phyloP scores from a whole-genome alignment of 2,329 filamentous ascomycete genomes.

The Pseudogymnoascus sp. region DNA sequence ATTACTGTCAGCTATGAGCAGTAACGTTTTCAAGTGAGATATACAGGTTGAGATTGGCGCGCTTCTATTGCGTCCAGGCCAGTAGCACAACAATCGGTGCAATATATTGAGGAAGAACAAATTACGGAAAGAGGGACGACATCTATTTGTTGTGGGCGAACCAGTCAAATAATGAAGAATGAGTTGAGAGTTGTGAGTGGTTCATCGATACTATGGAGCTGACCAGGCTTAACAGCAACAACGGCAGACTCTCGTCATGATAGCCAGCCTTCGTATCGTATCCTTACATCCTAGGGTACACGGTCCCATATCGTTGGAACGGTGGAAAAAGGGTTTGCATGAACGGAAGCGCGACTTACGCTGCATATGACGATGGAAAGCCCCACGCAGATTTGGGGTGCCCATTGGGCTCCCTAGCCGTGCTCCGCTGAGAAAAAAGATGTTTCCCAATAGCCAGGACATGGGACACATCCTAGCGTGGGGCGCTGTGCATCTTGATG shows the following conservation, averaged over 20 bases:
- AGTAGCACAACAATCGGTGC: constrained; percentile 3
- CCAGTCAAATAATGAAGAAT: constrained; percentile 2
- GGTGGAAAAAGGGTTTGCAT: background rate
- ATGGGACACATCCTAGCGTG: background rate
- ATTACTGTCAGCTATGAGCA: background rate
- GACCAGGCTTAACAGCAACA: background rate
- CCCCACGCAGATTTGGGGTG: background rate
- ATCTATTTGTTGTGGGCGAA: constrained; percentile 5
- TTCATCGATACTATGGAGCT: background rate
- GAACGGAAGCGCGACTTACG: background rate
- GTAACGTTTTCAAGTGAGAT: background rate
- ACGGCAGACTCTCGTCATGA: background rate
- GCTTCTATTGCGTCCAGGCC: constrained; percentile 1
- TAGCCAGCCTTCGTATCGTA: background rate
- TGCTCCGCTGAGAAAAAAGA: background rate
- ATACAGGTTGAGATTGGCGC: background rate
- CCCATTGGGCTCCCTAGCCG: background rate
- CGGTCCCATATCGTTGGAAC: constrained; percentile 2
- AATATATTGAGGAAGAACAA: background rate
- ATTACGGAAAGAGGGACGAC: background rate
- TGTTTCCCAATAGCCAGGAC: constrained; percentile 2
- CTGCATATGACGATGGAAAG: constrained; percentile 4
- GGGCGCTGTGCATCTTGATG: background rate
- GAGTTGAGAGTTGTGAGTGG: background rate
- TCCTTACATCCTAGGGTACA: background rate